Percentiles rank a stretch among this genome's conserved stretches.
phyloP scores from a whole-genome alignment of 148 eudicot species.

The Amaranthus hypochondriacus region DNA sequence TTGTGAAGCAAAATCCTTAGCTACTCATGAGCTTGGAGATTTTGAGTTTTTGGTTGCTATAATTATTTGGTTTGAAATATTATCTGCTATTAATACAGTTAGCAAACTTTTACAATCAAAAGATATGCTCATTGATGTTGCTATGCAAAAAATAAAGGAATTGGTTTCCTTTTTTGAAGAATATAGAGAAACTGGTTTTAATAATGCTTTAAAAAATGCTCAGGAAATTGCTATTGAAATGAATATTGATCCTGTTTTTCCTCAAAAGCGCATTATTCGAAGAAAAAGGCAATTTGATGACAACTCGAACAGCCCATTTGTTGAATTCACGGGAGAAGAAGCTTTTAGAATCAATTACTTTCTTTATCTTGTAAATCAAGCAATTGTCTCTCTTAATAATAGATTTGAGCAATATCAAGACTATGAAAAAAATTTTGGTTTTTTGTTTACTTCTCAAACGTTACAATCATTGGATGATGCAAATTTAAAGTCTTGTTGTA shows the following conservation, averaged over 20 bases:
- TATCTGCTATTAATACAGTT: neutral
- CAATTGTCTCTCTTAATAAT: neutral
- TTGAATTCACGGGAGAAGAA: conserved; percentile 6
- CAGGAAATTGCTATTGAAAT: conserved; percentile 18
- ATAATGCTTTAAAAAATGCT: conserved; percentile 7
- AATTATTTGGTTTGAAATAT: conserved; percentile 14
- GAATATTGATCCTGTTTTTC: conserved; percentile 17
- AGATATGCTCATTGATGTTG: conserved; percentile 10
- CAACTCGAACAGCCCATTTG: neutral
- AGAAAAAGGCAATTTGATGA: conserved; percentile 20
- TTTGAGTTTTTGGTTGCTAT: conserved; percentile 11
- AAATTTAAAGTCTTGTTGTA: conserved; percentile 21
- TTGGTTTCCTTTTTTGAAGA: conserved; percentile 11
- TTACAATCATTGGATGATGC: conserved; percentile 13
- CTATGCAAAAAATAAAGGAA: conserved; percentile 10
- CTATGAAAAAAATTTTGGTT: conserved; percentile 20
- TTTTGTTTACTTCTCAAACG: conserved; percentile 9
- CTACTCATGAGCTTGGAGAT: conserved; percentile 23
- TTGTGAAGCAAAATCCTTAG: conserved; percentile 22
- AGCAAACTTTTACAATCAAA: conserved; percentile 3
- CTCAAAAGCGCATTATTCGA: conserved; percentile 5
- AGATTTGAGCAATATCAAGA: conserved; percentile 20
- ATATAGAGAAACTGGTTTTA: conserved; percentile 16
- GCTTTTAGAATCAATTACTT: conserved; percentile 22
- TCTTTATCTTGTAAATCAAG: conserved; percentile 23